These are phyloP conservation scores for Penicillium salamii DNA, from an alignment of 495 filamentous ascomycete species.

Conservation along the genomic window DNA sequence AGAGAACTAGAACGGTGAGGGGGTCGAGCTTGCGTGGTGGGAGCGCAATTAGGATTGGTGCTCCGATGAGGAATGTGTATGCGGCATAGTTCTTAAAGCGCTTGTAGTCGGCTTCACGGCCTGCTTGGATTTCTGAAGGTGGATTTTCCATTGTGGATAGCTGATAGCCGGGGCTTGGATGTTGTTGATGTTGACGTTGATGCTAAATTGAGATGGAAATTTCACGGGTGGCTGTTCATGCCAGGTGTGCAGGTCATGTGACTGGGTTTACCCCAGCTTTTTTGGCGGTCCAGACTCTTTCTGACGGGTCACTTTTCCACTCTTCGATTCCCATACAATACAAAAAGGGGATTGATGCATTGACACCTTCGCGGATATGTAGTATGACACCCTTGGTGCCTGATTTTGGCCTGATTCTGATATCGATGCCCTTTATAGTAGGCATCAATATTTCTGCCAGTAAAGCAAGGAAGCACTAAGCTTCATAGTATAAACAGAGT, in stretches of 20 bases:
- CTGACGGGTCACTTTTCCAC: too few species aligned
- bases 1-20: conserved; percentile 56
- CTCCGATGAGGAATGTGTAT: conserved; percentile 60
- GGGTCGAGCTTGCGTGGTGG: conserved; percentile 77
- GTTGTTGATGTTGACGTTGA: not conserved
- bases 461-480: too few species aligned
- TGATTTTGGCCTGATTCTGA: too few species aligned
- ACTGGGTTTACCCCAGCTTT: not conserved
- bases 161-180: too few species aligned
- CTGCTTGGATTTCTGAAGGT: conserved; percentile 1
- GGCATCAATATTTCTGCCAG: too few species aligned
- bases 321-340: too few species aligned
- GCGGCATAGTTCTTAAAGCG: conserved; percentile 59
- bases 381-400: too few species aligned
- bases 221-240: not conserved
- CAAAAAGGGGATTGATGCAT: too few species aligned
- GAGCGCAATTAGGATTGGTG: conserved; percentile 67
- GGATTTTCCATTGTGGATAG: conserved; percentile 12
- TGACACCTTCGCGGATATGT: too few species aligned
- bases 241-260: not conserved
- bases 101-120: conserved; percentile 45
- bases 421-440: too few species aligned
- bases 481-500: too few species aligned
- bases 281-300: too few species aligned
- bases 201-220: not conserved